Base-by-base conservation (phyloP, 495 filamentous ascomycete genomes). In the Stereocaulon alpinum region DNA sequence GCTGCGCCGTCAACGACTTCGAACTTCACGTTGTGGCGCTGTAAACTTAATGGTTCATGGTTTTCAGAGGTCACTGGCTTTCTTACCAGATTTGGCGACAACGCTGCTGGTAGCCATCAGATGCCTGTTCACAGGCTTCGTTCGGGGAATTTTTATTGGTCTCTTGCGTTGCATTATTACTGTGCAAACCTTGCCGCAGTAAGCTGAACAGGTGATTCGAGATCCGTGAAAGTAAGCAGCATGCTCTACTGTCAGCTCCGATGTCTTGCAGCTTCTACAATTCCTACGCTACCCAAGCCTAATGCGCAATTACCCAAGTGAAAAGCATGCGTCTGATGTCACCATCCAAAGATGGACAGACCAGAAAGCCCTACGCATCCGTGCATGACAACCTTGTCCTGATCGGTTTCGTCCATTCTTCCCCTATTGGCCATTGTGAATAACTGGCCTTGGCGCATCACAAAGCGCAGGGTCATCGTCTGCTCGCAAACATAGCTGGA, bases 261-360 rank as follows among this genome's bases (percentile, higher is more conserved):
- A 59, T 51, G 56, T 41, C 24, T 48, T 59, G 56, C 56, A 59
- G n/a, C 18, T 40, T 40, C 40, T 44, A 51, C 37, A 15, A 58
- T 20, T 50, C 22, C 27, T 27, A 30, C 40, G 41, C 34, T 34
- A 51, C 47, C 7, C 6, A 51, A 20, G 45, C 40, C 40, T 14
- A 18, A 34, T 34, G 29, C 48, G 30, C 48, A 30, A n/a, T 2
- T 9, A 51, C 18, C 30, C 34, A 18, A 18, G 17, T 52, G 6
- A 1, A n/a, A 20, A 52, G 1, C 17, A 34, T 52, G 30, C 29
- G 30, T 29, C 49, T 37, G 29, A 34, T 37, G 29, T 37, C 49
- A 52, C n/a, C 49, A 52, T n/a, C 2, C 27, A 52, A 10, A 37
- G 2, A 52, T 18, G 29, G 27, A 32, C 49, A 37, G 14, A 52